Evolutionary conservation across 352 stramenopile genomes (phyloP).

Genomic region (Phytophthora vignae): DNA sequence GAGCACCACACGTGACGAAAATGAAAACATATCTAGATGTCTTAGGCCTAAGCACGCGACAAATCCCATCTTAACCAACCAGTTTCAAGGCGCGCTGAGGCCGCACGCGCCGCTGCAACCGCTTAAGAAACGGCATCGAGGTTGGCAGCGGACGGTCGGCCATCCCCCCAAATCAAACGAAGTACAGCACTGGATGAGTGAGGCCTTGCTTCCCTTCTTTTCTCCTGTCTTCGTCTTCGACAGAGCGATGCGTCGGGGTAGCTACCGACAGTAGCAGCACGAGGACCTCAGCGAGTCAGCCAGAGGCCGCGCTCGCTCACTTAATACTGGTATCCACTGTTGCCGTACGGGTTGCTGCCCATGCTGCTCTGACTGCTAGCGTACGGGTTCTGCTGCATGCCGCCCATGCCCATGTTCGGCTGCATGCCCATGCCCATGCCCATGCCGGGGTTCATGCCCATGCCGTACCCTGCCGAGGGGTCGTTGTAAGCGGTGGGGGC

Average conservation of each 20-base stretch:
- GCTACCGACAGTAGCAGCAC: slow-evolving; percentile 12
- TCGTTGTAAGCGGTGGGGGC: slow-evolving; percentile 88
- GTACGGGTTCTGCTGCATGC: slow-evolving; percentile 65
- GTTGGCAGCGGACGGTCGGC: slow-evolving; percentile 18
- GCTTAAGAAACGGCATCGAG: slow-evolving; percentile 21
- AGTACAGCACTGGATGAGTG: slow-evolving; percentile 29
- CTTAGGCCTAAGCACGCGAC: slow-evolving; percentile 39
- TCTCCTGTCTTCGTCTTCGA: slow-evolving; percentile 38
- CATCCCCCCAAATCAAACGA: slow-evolving; percentile 22
- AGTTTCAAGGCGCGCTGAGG: slow-evolving; percentile 32
- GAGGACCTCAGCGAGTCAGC: slow-evolving; percentile 16
- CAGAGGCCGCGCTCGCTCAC: slow-evolving; percentile 26
- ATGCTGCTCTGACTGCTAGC: slow-evolving; percentile 55
- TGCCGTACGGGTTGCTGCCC: slow-evolving; percentile 63
- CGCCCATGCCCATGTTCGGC: slow-evolving; percentile 54
- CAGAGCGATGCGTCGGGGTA: slow-evolving; percentile 23
- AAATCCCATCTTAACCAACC: slow-evolving; percentile 32
- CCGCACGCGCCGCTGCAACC: slow-evolving; percentile 13
- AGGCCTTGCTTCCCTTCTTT: slow-evolving; percentile 14
- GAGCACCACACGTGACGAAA: slow-evolving; percentile 6
- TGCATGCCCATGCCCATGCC: slow-evolving; percentile 66
- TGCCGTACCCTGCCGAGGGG: slow-evolving; percentile 63
- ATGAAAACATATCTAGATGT: slow-evolving; percentile 51
- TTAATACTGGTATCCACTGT: slow-evolving; percentile 64
- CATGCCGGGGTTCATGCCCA: slow-evolving; percentile 62